These are phyloP conservation scores for Phytophthora agathidicida DNA, from an alignment of 352 stramenopile genomes.

Conservation along the genomic window DNA sequence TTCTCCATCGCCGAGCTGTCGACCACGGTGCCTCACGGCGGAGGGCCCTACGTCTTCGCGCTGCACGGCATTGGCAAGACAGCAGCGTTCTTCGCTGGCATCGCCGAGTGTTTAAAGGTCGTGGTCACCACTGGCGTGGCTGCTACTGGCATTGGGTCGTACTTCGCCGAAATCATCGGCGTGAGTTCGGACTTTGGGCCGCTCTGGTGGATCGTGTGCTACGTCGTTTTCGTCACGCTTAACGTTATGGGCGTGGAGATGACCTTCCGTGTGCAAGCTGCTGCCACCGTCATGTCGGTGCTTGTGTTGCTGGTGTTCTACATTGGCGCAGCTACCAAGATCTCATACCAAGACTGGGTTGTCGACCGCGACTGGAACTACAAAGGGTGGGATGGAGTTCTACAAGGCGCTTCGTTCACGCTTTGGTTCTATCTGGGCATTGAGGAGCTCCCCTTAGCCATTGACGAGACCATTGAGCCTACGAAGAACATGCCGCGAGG, in stretches of 20 bases:
- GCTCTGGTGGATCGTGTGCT: constrained; percentile 63
- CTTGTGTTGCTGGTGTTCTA: constrained; percentile 63
- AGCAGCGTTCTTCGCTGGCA: constrained; percentile 59
- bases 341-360: constrained; percentile 63
- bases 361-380: constrained; percentile 64
- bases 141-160: constrained; percentile 61
- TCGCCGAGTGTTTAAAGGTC: constrained; percentile 65
- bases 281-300: constrained; percentile 57
- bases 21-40: constrained; percentile 51
- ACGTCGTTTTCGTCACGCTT: constrained; percentile 59
- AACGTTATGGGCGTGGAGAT: constrained; percentile 65
- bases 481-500: constrained; percentile 66
- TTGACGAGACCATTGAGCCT: constrained; percentile 69
- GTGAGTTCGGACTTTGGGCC: constrained; percentile 39
- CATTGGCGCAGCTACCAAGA: constrained; percentile 47
- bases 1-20: constrained; percentile 74
- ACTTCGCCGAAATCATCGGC: constrained; percentile 57
- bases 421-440: constrained; percentile 76
- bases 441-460: constrained; percentile 63
- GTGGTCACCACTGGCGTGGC: constrained; percentile 59
- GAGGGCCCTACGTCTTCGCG: constrained; percentile 65
- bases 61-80: constrained; percentile 57
- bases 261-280: constrained; percentile 67
- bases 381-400: constrained; percentile 49
- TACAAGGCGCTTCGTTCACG: constrained; percentile 63